Conservation (phyloP, 2,329 filamentous ascomycete genomes). For the Hirsutella thompsonii region DNA sequence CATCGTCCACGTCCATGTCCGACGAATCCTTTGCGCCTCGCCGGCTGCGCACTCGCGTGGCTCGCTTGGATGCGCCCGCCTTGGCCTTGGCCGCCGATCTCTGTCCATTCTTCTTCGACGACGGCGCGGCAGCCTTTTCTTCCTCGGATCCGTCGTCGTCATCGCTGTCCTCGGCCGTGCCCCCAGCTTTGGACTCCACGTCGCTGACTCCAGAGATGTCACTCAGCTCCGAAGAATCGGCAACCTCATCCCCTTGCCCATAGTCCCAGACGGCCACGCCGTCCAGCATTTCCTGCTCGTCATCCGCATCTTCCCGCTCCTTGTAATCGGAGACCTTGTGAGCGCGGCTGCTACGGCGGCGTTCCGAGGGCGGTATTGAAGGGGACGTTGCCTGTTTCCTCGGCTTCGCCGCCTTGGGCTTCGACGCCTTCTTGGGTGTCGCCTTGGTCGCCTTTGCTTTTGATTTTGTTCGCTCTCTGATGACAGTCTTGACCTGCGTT, state of each 20-base stretch:
- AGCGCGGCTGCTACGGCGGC: constrained; percentile 42
- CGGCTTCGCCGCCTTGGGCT: constrained; percentile 15
- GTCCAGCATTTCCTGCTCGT: constrained; percentile 48
- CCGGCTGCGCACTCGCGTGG: constrained; percentile 13
- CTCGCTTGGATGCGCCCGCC: constrained; percentile 9
- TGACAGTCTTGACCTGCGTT: constrained; percentile 23
- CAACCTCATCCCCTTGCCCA: constrained; percentile 18
- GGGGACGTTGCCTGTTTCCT: constrained; percentile 15
- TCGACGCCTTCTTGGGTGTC: constrained; percentile 18
- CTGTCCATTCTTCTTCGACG: constrained; percentile 13
- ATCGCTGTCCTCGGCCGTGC: constrained; percentile 6
- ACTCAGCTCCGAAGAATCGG: constrained; percentile 17
- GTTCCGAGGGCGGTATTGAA: constrained; percentile 27
- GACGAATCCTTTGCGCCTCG: constrained; percentile 13
- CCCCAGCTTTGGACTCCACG: constrained; percentile 7
- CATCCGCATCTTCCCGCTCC: constrained; percentile 43
- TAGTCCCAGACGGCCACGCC: constrained; percentile 49
- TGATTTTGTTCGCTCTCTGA: constrained; percentile 20
- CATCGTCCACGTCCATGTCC: constrained; percentile 22
- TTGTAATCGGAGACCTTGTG: constrained; percentile 35
- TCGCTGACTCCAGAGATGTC: constrained; percentile 11
- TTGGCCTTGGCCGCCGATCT: constrained; percentile 2
- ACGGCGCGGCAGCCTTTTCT: constrained; percentile 7
- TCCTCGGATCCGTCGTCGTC: constrained; percentile 6
- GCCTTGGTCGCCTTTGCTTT: constrained; percentile 22